Evolutionary conservation across 345 rosid species (phyloP), one percentile per base, ranked within the genome.

Genomic region (Raphanus sativus): DNA sequence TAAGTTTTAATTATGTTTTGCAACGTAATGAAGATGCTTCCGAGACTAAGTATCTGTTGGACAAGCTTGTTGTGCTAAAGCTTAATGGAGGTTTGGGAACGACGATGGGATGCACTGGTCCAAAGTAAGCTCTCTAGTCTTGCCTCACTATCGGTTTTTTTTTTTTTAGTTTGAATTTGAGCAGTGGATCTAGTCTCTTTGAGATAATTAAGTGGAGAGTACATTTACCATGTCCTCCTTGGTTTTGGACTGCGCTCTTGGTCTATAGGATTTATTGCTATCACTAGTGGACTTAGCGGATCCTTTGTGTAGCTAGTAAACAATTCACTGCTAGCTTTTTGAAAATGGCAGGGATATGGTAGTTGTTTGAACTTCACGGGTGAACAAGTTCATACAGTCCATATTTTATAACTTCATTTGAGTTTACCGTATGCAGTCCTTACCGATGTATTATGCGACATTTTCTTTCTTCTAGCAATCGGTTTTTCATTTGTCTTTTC

Each of bases 51-150:
- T 78, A 68, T 40, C 89, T 94, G 17, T 68, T 94, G 86, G 94
- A 94, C 74, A 94, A 91, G 58, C 97, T 94, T 34, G 98, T 87
- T 24, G 98, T 94, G 75, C 75, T 94, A 78, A 94, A 91, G 90
- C 98, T 94, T 77, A 91, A 94, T 75, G 98, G 97, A 82, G 98
- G 97, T 55, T 29, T 94, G 28, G 98, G 98, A 30, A 94, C 97
- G n/a, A 94, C 97, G 7, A 91, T 94, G 98, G 98, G 97, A 42
- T 94, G 98, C 76, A 94, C 98, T 24, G 98, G 98, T 78, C 98
- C 98, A 24, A 91, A 91, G 98, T 94, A 88, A 78, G 87, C 54
- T 0, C 21, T 62, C 73, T 74, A 33, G 9, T 75, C 33, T 60
- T 13, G 34, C 69, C 62, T 66, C 66, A 55, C 61, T 61, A 26